These are phyloP conservation scores for Grigorovia humatica DNA, from an alignment of 805 yeast genomes.

Conservation along the genomic window DNA sequence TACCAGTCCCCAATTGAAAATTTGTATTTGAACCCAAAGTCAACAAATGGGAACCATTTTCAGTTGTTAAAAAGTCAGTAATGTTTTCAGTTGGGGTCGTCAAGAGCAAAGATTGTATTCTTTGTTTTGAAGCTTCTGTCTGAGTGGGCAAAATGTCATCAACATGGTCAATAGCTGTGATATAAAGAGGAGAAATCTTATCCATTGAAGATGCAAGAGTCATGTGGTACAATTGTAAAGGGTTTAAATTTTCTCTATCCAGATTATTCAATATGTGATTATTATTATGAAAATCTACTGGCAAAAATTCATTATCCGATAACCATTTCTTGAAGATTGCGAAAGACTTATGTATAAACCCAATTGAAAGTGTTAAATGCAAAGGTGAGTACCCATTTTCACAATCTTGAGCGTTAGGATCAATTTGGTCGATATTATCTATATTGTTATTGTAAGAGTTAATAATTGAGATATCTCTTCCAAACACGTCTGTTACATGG, in stretches of 20 bases:
- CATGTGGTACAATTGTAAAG: slow-evolving; percentile 47
- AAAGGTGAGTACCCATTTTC: slow-evolving; percentile 80
- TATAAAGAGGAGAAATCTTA: background rate
- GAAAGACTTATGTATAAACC: slow-evolving; percentile 26
- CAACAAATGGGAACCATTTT: slow-evolving; percentile 41
- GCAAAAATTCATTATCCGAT: slow-evolving; percentile 13
- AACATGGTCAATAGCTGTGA: background rate
- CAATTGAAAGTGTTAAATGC: slow-evolving; percentile 44
- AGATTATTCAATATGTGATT: slow-evolving; percentile 34
- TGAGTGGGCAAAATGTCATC: background rate
- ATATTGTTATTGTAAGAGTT: slow-evolving; percentile 13
- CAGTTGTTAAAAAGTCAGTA: background rate
- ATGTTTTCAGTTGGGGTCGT: background rate
- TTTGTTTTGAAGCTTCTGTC: background rate
- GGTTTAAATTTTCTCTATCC: slow-evolving; percentile 64
- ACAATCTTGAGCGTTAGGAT: slow-evolving; percentile 41
- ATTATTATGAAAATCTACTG: slow-evolving; percentile 9
- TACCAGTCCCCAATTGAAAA: slow-evolving; percentile 57
- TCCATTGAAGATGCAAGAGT: background rate
- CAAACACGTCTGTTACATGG: slow-evolving; percentile 45
- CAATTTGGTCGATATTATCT: slow-evolving; percentile 16
- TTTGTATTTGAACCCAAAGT: slow-evolving; percentile 57
- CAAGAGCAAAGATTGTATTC: background rate
- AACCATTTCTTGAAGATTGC: slow-evolving; percentile 22
- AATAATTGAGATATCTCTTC: slow-evolving; percentile 35